These are phyloP conservation scores for Ochromonas danica DNA, from an alignment of 108 stramenopile genomes.

Conservation along the genomic window DNA sequence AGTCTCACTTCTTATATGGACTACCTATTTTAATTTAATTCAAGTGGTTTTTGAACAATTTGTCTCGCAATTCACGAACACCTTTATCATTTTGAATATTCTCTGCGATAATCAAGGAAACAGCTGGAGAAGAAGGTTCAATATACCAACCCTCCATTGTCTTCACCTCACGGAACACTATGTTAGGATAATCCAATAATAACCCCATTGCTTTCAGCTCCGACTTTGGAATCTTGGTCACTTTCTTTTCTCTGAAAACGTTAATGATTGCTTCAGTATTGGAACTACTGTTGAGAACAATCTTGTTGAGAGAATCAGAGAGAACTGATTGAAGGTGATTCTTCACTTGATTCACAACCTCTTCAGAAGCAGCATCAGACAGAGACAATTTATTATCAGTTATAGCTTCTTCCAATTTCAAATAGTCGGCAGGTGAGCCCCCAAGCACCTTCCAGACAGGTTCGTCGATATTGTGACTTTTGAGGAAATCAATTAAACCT, in stretches of 20 bases:
- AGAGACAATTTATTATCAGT: constrained; percentile 21
- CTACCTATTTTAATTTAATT: neutral
- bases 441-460: constrained; percentile 33
- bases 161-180: neutral
- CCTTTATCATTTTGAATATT: neutral
- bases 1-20: too few species aligned
- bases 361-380: constrained; percentile 18
- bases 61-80: constrained; percentile 9
- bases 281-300: constrained; percentile 23
- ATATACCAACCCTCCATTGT: neutral
- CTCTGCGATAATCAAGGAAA: constrained; percentile 1
- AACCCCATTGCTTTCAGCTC: constrained; percentile 1
- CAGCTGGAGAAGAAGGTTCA: constrained; percentile 1
- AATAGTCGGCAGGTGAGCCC: constrained; percentile 22
- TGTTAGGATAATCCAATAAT: neutral
- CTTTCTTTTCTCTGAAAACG: neutral
- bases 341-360: constrained; percentile 32
- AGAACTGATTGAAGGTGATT: constrained; percentile 32
- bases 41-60: neutral
- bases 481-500: constrained; percentile 28
- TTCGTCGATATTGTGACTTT: constrained; percentile 33
- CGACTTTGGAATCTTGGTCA: neutral
- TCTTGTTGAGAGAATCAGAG: constrained; percentile 5
- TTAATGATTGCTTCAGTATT: neutral
- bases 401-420: constrained; percentile 18